Evolutionary conservation across 1,284 basidiomycete genomes (phyloP).

Genomic region (Marasmius fiardii): DNA sequence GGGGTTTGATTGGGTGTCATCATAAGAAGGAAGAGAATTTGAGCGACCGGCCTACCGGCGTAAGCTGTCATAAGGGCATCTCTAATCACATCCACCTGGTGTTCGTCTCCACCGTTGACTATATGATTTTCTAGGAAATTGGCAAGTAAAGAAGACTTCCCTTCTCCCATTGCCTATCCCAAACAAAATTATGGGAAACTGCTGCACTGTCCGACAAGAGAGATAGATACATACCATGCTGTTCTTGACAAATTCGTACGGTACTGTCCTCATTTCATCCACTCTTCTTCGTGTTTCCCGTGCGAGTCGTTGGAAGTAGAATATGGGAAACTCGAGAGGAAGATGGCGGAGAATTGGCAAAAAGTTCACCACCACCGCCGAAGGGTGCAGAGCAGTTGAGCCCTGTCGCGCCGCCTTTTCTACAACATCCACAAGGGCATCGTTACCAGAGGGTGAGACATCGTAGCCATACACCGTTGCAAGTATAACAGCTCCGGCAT

Average conservation of each 20-base stretch:
- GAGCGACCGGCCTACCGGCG: no score
- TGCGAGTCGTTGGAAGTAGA: conserved; percentile 4
- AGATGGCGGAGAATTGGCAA: conserved; percentile 23
- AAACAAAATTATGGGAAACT: not conserved
- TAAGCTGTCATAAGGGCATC: no score
- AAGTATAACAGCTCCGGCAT: conserved; percentile 5
- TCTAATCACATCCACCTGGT: not conserved
- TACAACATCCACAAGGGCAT: conserved; percentile 20
- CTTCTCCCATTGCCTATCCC: not conserved
- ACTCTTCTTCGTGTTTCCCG: not conserved
- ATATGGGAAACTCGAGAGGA: no score
- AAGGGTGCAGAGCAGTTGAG: conserved; percentile 16
- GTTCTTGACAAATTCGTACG: not conserved
- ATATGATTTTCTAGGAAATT: not conserved
- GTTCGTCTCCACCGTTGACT: not conserved
- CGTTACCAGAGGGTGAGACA: conserved; percentile 7
- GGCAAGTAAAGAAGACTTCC: not conserved
- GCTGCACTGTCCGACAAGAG: no score
- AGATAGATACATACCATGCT: not conserved
- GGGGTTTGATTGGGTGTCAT: no score
- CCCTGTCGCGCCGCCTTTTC: conserved; percentile 17
- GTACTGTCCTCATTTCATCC: not conserved
- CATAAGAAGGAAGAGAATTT: no score
- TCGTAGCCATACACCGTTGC: conserved; percentile 5
- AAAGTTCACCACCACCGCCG: conserved; percentile 20